Evolutionary conservation across 2,329 filamentous ascomycete species (phyloP).

Genomic region (Fusarium sp.): DNA sequence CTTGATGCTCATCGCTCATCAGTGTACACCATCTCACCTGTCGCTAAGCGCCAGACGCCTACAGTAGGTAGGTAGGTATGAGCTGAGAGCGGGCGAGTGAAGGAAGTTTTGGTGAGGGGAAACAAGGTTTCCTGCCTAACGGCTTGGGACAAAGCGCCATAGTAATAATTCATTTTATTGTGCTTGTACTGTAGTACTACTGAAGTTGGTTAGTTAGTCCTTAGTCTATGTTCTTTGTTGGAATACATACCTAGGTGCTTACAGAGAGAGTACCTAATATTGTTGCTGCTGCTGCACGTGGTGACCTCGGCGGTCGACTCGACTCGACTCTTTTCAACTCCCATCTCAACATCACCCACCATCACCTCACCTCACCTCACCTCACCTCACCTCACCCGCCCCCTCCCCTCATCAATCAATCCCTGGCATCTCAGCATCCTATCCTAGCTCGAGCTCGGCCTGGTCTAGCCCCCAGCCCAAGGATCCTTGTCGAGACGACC

Average conservation of each 20-base stretch:
- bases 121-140: conserved; percentile 21
- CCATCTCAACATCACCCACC: conserved; percentile 6
- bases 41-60: conserved; percentile 39
- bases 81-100: conserved; percentile 11
- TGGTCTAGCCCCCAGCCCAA: conserved; percentile 23
- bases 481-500: conserved; percentile 39
- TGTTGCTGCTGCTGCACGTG: conserved; percentile 14
- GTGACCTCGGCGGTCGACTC: background rate
- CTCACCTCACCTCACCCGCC: background rate
- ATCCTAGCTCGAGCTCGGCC: conserved; percentile 24
- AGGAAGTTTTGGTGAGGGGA: conserved; percentile 14
- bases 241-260: too few relatives aligned
- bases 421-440: conserved; percentile 28
- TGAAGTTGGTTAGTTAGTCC: too few relatives aligned
- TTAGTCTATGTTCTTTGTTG: too few relatives aligned
- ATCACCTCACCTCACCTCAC: background rate
- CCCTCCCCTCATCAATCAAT: conserved; percentile 22
- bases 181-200: conserved; percentile 3
- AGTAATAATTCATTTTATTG: background rate
- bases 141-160: conserved; percentile 3
- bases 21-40: conserved; percentile 36
- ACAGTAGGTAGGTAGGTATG: too few relatives aligned
- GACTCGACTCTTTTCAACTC: conserved; percentile 3
- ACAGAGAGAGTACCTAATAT: too few relatives aligned
- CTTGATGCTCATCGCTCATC: conserved; percentile 20